Evolutionary conservation across 805 yeast species (phyloP).

Genomic region (Saccharomycopsis sp.): DNA sequence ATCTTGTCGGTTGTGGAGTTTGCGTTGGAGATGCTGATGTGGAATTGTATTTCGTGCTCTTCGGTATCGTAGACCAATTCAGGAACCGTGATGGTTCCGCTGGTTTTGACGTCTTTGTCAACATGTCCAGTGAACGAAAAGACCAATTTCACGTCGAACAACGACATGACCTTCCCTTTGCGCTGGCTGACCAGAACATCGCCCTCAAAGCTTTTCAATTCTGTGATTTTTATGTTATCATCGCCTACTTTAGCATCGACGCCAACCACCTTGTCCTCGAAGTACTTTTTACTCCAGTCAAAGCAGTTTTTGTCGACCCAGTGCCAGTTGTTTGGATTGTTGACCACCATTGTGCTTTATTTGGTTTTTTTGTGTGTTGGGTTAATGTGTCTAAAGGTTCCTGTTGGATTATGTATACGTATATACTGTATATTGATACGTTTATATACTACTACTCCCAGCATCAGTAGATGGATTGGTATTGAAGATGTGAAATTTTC

Average conservation of each 20-base stretch:
- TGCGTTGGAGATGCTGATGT: conserved; percentile 58
- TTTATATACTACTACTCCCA: too few relatives aligned
- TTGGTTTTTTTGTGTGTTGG: too few relatives aligned
- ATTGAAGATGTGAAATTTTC: too few relatives aligned
- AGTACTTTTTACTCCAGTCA: conserved; percentile 80
- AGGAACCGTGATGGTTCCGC: conserved; percentile 77
- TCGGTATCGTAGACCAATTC: conserved; percentile 93
- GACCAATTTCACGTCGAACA: conserved; percentile 73
- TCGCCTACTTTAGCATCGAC: conserved; percentile 28
- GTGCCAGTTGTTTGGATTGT: conserved; percentile 99
- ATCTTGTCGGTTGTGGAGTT: conserved; percentile 36
- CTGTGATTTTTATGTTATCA: conserved; percentile 33
- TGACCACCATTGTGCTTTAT: conserved; percentile 71
- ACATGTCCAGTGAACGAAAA: conserved; percentile 47
- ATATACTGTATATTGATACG: too few relatives aligned
- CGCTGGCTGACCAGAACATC: conserved; percentile 97
- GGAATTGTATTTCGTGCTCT: conserved; percentile 78
- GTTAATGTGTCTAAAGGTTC: too few relatives aligned
- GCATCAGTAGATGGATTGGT: too few relatives aligned
- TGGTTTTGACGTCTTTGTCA: conserved; percentile 27
- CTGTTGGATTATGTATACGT: too few relatives aligned
- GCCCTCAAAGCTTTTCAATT: conserved; percentile 68
- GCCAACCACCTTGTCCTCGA: conserved; percentile 53
- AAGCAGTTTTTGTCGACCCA: conserved; percentile 98
- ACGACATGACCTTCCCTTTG: conserved; percentile 89